Evolutionary conservation across 2,329 filamentous ascomycete species (phyloP).

Genomic region (Waltergamsia citrina): DNA sequence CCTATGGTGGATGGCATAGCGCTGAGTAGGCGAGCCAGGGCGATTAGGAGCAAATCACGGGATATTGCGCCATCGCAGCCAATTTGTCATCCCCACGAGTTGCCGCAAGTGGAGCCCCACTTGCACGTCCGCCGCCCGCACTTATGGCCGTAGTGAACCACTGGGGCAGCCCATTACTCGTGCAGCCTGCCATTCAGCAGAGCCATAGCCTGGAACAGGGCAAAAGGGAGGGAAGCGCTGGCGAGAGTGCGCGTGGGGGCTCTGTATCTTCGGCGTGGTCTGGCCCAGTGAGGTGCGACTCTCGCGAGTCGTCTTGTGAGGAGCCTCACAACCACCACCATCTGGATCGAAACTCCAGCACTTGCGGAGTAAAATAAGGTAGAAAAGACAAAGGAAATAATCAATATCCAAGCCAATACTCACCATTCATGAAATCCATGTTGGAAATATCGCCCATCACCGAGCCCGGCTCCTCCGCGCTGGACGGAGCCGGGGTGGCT

Average conservation of each 20-base stretch:
- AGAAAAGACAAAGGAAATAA: conserved; percentile 4
- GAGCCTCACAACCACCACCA: no score
- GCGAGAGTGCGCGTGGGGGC: no score
- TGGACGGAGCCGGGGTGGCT: conserved; percentile 20
- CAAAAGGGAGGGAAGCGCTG: no score
- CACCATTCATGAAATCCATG: conserved; percentile 42
- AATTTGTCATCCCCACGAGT: conserved; percentile 30
- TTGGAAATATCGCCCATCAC: conserved; percentile 34
- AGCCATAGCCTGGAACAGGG: no score
- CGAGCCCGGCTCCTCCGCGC: conserved; percentile 24
- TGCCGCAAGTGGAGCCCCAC: conserved; percentile 5
- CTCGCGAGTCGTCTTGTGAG: no score
- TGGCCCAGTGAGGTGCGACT: no score
- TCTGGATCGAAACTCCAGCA: no score
- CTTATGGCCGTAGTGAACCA: no score
- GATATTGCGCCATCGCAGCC: conserved; percentile 50
- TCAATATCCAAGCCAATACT: conserved; percentile 16
- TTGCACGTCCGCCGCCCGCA: no score
- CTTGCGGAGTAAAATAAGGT: conserved; percentile 5
- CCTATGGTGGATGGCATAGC: background rate
- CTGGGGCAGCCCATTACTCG: no score
- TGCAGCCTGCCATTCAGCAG: no score
- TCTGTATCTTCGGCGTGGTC: no score
- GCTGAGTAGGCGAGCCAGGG: background rate
- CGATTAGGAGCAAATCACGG: conserved; percentile 35